Base-by-base conservation (phyloP, 129 eudicot species). In the Saussurea involucrata region DNA sequence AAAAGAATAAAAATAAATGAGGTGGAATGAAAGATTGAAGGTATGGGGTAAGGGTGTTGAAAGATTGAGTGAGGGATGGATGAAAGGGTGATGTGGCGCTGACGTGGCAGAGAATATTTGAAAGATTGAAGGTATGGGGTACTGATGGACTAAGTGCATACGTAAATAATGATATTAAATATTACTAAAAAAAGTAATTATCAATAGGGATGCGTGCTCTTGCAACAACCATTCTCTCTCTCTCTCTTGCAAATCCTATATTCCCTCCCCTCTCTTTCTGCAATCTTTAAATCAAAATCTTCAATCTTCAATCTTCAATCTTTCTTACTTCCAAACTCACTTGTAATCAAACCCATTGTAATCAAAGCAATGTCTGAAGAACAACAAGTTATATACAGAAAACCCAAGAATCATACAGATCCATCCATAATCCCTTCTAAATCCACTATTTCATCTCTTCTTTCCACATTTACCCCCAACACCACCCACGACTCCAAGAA, bases 401-500 rank as follows among this genome's bases (percentile, higher is more conserved):
- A 78, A 78, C 76, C 88, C 76, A 82, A 65, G 74, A 82, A 69
- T 32, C 82, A 86, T 15, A 61, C 87, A 83, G 93, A 92, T 86
- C 88, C 88, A 78, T 17, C n/a, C 36, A 37, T 34, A 67, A 69
- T 88, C 33, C 82, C 79, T 74, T 74, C 86, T 8, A 87, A 89
- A 84, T 53, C 89, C 82, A 85, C 87, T 77, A 84, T 87, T 72
- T 89, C 89, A 61, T 87, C 97, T 0, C 74, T 91, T 17, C 80
- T 92, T 31, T 88, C 92, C 66, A 69, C 90, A 24, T 81, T 78
- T 12, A 36, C 67, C 82, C 84, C 83, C 27, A 71, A 66, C 37
- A 65, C 72, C 36, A 71, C 74, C 29, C 64, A 37, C 66, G 72
- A 29, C 0, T 15, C 75, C 21, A 90, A 87, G 42, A 93, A 90